A percentile compares a stretch with the other conserved stretches of the same genome.
phyloP scores from a whole-genome alignment of 192 early-diverging fungal species.

The Gaertneriomyces sp. region DNA sequence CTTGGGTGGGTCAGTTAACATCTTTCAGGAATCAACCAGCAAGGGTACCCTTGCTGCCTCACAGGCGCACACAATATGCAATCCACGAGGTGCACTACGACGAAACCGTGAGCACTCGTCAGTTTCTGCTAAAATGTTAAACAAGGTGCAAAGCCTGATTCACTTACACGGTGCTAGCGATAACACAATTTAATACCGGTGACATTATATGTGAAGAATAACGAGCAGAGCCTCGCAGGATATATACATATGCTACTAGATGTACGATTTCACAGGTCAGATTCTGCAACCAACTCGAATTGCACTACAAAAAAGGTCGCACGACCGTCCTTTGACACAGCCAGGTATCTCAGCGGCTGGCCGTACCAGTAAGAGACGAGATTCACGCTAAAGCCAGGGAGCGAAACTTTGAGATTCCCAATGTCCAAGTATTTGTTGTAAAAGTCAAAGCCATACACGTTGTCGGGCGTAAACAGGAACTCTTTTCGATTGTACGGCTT shows the following conservation, averaged over 20 bases:
- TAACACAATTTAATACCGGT: too few relatives aligned
- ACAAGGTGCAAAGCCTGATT: too few relatives aligned
- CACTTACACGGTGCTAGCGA: too few relatives aligned
- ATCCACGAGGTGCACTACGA: too few relatives aligned
- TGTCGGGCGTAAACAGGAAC: conserved; percentile 25
- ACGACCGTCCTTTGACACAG: conserved; percentile 14
- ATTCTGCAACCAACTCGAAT: conserved; percentile 32
- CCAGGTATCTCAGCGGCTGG: conserved; percentile 29
- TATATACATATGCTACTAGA: not conserved
- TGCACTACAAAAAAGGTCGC: conserved; percentile 26
- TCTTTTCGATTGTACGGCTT: conserved; percentile 11
- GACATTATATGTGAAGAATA: too few relatives aligned
- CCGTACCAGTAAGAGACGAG: conserved; percentile 36
- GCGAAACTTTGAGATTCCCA: conserved; percentile 23
- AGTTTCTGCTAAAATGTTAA: too few relatives aligned
- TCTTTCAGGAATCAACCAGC: too few relatives aligned
- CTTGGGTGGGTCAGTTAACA: too few relatives aligned
- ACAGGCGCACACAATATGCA: too few relatives aligned
- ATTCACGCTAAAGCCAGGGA: conserved; percentile 37
- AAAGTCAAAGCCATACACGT: conserved; percentile 40
- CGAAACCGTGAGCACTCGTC: too few relatives aligned
- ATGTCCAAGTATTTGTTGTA: conserved; percentile 43
- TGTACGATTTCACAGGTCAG: not conserved
- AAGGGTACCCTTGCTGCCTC: too few relatives aligned
- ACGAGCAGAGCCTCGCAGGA: too few relatives aligned